Base-by-base conservation (phyloP, 176 grass and related monocot genomes). In the Oryza australiensis region DNA sequence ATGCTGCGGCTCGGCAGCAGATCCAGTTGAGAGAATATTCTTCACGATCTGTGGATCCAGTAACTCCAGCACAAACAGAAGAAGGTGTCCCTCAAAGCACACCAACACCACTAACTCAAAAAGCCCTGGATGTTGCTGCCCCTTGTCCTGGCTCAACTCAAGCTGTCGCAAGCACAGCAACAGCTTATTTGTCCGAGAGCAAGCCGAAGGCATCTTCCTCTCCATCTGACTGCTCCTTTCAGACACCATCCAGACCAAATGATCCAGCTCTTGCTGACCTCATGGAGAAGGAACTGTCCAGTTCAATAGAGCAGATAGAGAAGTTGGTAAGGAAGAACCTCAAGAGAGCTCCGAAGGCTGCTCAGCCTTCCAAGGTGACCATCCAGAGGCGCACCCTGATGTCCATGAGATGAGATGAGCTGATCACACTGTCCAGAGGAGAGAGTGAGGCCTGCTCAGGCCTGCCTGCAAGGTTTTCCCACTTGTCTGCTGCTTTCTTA, bases 281-380 rank as follows among this genome's bases (percentile, higher is more conserved):
- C 74, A 26, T 86, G 79, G 84, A 87, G 83, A 87, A 89, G 90
- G 79, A 93, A 26, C 55, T 96, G 70, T 82, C 86, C 0, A 86
- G 46, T 35, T 96, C 90, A 14, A 96, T 96, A 82, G 83, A 91
- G n/a, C 75, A 91, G 76, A 78, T 97, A 13, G 91, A 93, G 75
- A 97, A 85, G 77, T 85, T 87, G 4, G 83, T 93, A 10, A 78
- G n/a, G 5, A 57, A 37, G 35, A 90, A 89, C 64, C 45, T 88
- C 35, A 95, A 84, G 79, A 83, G 81, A 83, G 37, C 69, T 63
- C 77, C 70, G 28, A 75, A 86, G 76, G 60, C 66, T 40, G 43
- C 87, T 72, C 87, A 78, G 75, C 85, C 84, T 86, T 86, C 80
- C 33, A 95, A 85, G 83, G 82, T 62, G 68, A 74, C 66, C 72